Evolutionary conservation across 2,329 filamentous ascomycete species (phyloP), one percentile per base, ranked within the genome.

Genomic region (Tolypocladium nubicola): DNA sequence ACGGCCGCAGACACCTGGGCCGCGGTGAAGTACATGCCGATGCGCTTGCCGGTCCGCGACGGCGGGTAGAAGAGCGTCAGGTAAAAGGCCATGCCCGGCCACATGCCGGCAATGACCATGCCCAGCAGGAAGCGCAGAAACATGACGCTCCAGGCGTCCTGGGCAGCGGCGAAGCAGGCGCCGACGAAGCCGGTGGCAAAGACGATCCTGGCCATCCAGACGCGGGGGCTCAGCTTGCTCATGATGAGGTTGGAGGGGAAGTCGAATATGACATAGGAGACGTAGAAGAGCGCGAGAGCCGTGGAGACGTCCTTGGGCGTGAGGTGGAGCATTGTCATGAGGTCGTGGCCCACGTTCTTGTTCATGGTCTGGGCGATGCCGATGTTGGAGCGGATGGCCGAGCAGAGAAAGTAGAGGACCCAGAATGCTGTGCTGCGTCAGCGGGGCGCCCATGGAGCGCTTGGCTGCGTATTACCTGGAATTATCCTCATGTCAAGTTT

Each of bases 351-450:
- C 47, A 80, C 73, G 21, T 79, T 73, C 37, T 73, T 73, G 73
- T 96, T 96, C 91, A 96, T 96, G 1, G 91, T 96, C 74, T 96
- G 90, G n/a, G 91, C 89, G 63, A 96, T 85, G 60, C 90, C 90
- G 62, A 96, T 89, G 72, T 95, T 96, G 66, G 90, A 94, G 55
- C 90, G 86, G 66, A 96, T 94, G 60, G 90, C 91, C 0, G 90
- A 94, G 78, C 90, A 94, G 62, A 96, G 81, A 69, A 96, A 96
- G 75, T 96, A 96, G 19, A 96, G 80, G 19, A 87, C 71, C 91
- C 91, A 96, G 72, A 96, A 93, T 37, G 91, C 89, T 80, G 60
- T n/a, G 47, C n/a, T 11, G 26, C 9, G 38, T 63, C 14, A 64
- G 62, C 11, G 16, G n/a, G 9, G 26, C 16, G 14, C 4, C 19